Percentiles rank a stretch among this genome's conserved stretches.
Evolutionary conservation across 805 yeast species (phyloP).

Genomic region (Ogataea siamensis): DNA sequence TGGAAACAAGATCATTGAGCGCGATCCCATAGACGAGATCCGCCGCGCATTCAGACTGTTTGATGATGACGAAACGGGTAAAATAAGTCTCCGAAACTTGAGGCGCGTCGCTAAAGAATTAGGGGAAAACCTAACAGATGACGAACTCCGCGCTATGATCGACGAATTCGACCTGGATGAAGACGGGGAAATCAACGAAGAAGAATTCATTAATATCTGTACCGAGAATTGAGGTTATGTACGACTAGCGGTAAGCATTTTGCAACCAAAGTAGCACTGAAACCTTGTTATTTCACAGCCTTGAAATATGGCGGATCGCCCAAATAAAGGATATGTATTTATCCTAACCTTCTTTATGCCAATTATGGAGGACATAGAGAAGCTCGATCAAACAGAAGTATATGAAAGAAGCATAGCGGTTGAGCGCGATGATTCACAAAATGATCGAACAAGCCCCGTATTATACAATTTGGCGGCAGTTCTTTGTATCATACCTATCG

Average conservation of each 20-base stretch:
- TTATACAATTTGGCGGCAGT: conserved; percentile 8
- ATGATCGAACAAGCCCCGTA: neutral
- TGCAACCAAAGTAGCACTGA: neutral
- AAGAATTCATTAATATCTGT: conserved; percentile 87
- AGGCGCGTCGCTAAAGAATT: conserved; percentile 88
- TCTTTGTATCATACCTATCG: conserved; percentile 9
- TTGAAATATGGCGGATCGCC: conserved; percentile 7
- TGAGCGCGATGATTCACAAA: conserved; percentile 4
- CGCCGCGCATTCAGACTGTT: conserved; percentile 84
- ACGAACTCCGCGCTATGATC: conserved; percentile 93
- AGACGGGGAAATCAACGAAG: conserved; percentile 91
- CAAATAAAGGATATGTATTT: conserved; percentile 5
- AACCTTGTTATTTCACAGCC: conserved; percentile 1
- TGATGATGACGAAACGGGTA: conserved; percentile 86
- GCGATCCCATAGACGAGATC: conserved; percentile 94
- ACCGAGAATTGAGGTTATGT: conserved; percentile 53
- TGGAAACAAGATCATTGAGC: conserved; percentile 74
- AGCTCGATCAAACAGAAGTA: conserved; percentile 2
- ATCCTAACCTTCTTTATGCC: conserved; percentile 1
- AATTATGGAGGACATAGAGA: conserved; percentile 9
- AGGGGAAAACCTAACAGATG: conserved; percentile 90
- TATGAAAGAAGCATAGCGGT: conserved; percentile 1
- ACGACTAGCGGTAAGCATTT: neutral
- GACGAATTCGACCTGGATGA: conserved; percentile 96
- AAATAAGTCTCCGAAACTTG: conserved; percentile 75